A percentile compares a stretch with the other conserved stretches of the same genome.
Evolutionary conservation across 305 asterid species (phyloP).

Genomic region (Ilex paraguariensis): DNA sequence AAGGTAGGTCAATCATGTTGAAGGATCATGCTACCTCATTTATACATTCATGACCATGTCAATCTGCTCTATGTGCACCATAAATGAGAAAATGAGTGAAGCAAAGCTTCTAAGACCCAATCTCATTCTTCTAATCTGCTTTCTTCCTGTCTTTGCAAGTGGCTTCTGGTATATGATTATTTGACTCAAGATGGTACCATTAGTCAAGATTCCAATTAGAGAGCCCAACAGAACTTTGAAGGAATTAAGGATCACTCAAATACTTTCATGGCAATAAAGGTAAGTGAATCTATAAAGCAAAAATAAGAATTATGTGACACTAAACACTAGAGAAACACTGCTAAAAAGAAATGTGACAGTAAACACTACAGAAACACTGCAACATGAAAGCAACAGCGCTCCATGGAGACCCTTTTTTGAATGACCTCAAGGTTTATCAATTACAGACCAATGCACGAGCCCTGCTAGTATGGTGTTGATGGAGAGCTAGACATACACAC

Average conservation of each 20-base stretch:
- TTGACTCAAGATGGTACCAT: conserved; percentile 86
- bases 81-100: not conserved
- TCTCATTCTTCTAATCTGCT: conserved; percentile 40
- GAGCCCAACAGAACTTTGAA: conserved; percentile 77
- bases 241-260: conserved; percentile 15
- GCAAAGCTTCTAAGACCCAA: not conserved
- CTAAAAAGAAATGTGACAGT: too few relatives aligned
- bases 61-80: not conserved
- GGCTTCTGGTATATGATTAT: conserved; percentile 60
- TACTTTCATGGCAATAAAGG: not conserved
- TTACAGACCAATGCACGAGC: too few relatives aligned
- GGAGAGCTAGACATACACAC: too few relatives aligned
- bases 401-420: too few relatives aligned
- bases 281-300: not conserved
- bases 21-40: not conserved
- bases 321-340: too few relatives aligned
- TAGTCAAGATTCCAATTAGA: conserved; percentile 67
- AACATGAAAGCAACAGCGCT: too few relatives aligned
- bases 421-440: too few relatives aligned
- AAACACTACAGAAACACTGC: too few relatives aligned
- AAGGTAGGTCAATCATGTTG: not conserved
- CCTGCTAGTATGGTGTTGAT: too few relatives aligned
- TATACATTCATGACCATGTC: too few relatives aligned
- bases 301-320: not conserved
- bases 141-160: conserved; percentile 68